These are phyloP conservation scores for Maudiozyma saulgeensis DNA, from an alignment of 805 yeast species.

Conservation along the genomic window DNA sequence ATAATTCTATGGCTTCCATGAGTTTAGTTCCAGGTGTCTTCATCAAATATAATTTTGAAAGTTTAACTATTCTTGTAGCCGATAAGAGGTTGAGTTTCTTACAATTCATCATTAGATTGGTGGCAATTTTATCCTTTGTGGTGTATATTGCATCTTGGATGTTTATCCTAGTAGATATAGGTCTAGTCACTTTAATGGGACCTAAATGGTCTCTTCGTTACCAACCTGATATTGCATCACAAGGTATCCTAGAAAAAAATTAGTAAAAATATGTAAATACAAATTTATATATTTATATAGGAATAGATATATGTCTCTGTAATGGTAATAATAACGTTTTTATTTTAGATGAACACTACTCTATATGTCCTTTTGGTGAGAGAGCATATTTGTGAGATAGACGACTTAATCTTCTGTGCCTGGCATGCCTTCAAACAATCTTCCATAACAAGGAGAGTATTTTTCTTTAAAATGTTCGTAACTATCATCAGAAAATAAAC, in stretches of 20 bases:
- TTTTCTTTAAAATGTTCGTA: conserved; percentile 44
- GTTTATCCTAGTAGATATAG: conserved; percentile 47
- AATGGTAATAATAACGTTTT: too few species aligned
- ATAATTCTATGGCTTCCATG: conserved; percentile 3
- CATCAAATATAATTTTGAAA: conserved; percentile 81
- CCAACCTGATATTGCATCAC: conserved; percentile 20
- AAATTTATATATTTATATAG: background rate
- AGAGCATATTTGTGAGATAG: too few species aligned
- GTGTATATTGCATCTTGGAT: conserved; percentile 60
- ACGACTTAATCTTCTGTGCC: conserved; percentile 16
- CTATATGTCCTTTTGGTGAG: too few species aligned
- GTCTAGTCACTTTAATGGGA: conserved; percentile 47
- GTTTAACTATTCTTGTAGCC: conserved; percentile 57
- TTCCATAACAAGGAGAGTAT: conserved; percentile 37
- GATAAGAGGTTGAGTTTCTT: conserved; percentile 70
- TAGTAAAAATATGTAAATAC: background rate
- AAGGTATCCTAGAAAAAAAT: conserved; percentile 18
- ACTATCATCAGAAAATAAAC: conserved; percentile 34
- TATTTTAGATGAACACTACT: too few species aligned
- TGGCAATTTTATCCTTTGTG: conserved; percentile 77
- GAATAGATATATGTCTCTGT: too few species aligned
- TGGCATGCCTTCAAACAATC: conserved; percentile 45
- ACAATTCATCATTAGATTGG: conserved; percentile 66
- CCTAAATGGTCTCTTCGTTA: conserved; percentile 38
- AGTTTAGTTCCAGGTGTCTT: conserved; percentile 62